A percentile compares a stretch with the other conserved stretches of the same genome.
Evolutionary conservation across 192 early-diverging fungal species (phyloP).

Genomic region (Pilaira anomala): DNA sequence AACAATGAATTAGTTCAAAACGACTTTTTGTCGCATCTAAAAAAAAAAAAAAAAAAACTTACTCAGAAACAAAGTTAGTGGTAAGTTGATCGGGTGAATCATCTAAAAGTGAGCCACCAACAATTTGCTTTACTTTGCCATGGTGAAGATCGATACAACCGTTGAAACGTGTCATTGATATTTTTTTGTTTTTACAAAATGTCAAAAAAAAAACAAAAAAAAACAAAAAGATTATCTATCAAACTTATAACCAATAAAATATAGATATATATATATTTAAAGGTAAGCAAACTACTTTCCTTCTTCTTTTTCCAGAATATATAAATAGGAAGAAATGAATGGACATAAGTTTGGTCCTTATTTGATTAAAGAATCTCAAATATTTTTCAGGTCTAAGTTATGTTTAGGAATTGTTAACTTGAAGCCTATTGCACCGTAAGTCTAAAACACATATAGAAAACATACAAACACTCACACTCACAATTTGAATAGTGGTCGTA

Average conservation of each 20-base stretch:
- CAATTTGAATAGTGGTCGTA: conserved; percentile 32
- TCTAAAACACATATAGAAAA: neutral
- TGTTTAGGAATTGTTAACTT: conserved; percentile 84
- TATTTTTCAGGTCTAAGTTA: conserved; percentile 72
- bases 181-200: neutral
- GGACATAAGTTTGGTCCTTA: conserved; percentile 67
- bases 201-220: neutral
- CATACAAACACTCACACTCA: neutral
- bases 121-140: conserved; percentile 98
- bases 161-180: conserved; percentile 76
- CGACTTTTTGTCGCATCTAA: neutral
- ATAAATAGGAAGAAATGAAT: conserved; percentile 5
- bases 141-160: conserved; percentile 99
- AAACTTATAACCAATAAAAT: neutral
- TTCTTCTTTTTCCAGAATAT: neutral
- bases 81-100: conserved; percentile 52
- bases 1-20: neutral
- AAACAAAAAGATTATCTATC: neutral
- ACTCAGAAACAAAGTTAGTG: conserved; percentile 93
- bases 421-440: conserved; percentile 85
- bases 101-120: conserved; percentile 88
- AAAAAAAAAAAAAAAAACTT: conserved; percentile 6
- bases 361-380: conserved; percentile 62
- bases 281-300: neutral
- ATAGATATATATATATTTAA: too few relatives aligned